These are phyloP conservation scores for Venturia effusa DNA, from an alignment of 2,329 filamentous ascomycete species.

Conservation along the genomic window DNA sequence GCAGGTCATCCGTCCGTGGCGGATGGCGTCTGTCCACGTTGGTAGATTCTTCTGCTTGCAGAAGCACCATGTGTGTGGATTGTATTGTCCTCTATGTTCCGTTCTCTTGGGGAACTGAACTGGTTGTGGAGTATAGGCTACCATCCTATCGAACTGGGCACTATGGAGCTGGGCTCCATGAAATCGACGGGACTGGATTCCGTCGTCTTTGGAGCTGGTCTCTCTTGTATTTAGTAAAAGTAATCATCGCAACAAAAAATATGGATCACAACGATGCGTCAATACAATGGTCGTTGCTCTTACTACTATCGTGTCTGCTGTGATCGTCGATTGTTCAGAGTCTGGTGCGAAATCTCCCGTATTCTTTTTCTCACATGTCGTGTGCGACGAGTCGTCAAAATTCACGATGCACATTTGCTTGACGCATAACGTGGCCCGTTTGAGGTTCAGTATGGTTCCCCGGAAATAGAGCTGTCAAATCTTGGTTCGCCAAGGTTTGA, in stretches of 20 bases:
- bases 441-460: background rate
- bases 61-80: slow-evolving; percentile 3
- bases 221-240: background rate
- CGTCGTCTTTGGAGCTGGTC: background rate
- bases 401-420: background rate
- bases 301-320: background rate
- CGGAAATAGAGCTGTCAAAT: background rate
- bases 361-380: background rate
- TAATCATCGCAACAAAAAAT: background rate
- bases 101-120: background rate
- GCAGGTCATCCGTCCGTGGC: slow-evolving; percentile 5
- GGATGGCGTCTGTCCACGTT: slow-evolving; percentile 4
- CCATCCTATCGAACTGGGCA: slow-evolving; percentile 2
- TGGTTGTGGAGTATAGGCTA: background rate
- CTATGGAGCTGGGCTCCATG: slow-evolving; percentile 1
- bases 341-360: background rate
- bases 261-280: background rate
- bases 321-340: background rate
- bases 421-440: background rate
- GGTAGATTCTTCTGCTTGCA: slow-evolving; percentile 8
- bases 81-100: background rate
- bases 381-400: background rate
- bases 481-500: background rate
- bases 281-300: background rate
- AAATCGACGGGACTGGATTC: slow-evolving; percentile 2